Evolutionary conservation across 208 protist species (phyloP).

Genomic region (Phytomonas serpens): DNA sequence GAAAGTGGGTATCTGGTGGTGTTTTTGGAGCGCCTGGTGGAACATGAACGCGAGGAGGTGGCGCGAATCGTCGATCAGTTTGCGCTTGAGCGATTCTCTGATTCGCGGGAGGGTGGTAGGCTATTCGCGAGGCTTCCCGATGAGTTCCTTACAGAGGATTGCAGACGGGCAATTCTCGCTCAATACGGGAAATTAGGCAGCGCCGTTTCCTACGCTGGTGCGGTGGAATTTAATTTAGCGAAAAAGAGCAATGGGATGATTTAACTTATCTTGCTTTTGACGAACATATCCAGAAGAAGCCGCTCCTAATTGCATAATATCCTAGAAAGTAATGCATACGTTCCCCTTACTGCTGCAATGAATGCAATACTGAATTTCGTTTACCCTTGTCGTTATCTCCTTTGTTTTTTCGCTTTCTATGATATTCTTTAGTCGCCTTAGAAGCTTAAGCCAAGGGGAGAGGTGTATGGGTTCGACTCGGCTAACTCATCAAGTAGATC

Average conservation of each 20-base stretch:
- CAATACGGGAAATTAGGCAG: conserved; percentile 25
- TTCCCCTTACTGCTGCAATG: background rate
- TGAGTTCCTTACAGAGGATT: conserved; percentile 33
- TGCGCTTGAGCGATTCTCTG: conserved; percentile 31
- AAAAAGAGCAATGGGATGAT: conserved; percentile 14
- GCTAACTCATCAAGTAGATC: background rate
- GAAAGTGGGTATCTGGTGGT: conserved; percentile 29
- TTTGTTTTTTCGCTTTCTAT: background rate
- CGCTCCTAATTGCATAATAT: background rate
- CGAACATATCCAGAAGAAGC: background rate
- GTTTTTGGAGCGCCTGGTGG: conserved; percentile 26
- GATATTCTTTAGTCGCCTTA: background rate
- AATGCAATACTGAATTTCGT: background rate
- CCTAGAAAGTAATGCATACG: background rate
- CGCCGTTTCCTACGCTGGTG: conserved; percentile 43
- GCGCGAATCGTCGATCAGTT: conserved; percentile 13
- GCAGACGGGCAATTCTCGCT: conserved; percentile 20
- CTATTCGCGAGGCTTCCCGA: conserved; percentile 40
- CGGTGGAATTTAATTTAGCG: conserved; percentile 28
- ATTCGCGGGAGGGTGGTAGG: conserved; percentile 58
- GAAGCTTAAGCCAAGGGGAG: background rate
- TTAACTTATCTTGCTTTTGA: background rate
- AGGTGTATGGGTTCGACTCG: background rate
- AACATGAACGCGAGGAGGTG: conserved; percentile 11
- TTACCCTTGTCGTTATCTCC: background rate